These are phyloP conservation scores for Saturnispora sanitii DNA, from an alignment of 805 yeast genomes.

Conservation along the genomic window DNA sequence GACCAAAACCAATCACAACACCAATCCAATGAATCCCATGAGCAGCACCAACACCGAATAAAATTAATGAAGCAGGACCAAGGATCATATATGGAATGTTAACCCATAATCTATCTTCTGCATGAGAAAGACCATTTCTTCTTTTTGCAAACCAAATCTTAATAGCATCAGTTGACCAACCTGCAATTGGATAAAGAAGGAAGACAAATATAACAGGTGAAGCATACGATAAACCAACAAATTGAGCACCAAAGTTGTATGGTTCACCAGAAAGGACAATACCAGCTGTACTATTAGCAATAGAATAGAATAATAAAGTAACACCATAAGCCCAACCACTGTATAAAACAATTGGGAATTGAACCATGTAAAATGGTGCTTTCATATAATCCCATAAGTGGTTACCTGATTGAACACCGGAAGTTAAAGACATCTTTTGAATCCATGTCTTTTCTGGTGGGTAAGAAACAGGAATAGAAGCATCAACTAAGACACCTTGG, in stretches of 20 bases:
- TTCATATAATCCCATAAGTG: slow-evolving; percentile 22
- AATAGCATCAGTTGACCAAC: slow-evolving; percentile 42
- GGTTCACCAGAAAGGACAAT: slow-evolving; percentile 35
- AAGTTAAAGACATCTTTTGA: slow-evolving; percentile 35
- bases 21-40: slow-evolving; percentile 47
- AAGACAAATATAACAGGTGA: slow-evolving; percentile 43
- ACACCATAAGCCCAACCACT: slow-evolving; percentile 47
- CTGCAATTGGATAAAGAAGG: slow-evolving; percentile 37
- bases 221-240: slow-evolving; percentile 41
- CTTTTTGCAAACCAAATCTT: slow-evolving; percentile 38
- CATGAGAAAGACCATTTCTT: slow-evolving; percentile 42
- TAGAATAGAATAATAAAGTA: slow-evolving; percentile 38
- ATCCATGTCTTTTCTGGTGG: slow-evolving; percentile 29
- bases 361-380: slow-evolving; percentile 33
- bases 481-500: slow-evolving; percentile 22
- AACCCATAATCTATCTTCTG: slow-evolving; percentile 52
- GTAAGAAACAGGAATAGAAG: slow-evolving; percentile 15
- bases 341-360: slow-evolving; percentile 48
- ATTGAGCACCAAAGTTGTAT: slow-evolving; percentile 39
- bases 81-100: slow-evolving; percentile 35
- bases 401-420: slow-evolving; percentile 27
- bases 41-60: slow-evolving; percentile 59
- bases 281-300: slow-evolving; percentile 41
- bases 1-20: slow-evolving; percentile 43
- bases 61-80: slow-evolving; percentile 44